phyloP scores from a whole-genome alignment of 169 alveolate genomes.

The Neospora caninum region DNA sequence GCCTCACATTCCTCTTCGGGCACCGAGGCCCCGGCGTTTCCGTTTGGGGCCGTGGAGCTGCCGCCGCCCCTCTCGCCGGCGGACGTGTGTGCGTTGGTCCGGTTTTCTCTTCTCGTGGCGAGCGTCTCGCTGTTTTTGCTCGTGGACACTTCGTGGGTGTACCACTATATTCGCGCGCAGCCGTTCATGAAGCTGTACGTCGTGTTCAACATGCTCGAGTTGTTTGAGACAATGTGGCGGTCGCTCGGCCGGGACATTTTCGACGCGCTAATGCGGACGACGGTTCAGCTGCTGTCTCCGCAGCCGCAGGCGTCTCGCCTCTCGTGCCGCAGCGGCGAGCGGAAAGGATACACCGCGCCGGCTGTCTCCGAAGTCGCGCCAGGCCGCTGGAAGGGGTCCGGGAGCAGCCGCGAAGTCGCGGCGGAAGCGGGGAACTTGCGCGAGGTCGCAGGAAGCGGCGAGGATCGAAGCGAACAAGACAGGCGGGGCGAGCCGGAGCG shows the following conservation, averaged over 20 bases:
- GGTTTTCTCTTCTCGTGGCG: constrained; percentile 79
- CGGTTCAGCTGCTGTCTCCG: constrained; percentile 58
- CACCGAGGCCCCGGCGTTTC: neutral
- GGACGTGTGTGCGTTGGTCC: constrained; percentile 66
- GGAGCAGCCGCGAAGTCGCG: neutral
- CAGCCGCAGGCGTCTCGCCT: neutral
- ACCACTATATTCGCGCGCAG: constrained; percentile 89
- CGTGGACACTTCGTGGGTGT: constrained; percentile 86
- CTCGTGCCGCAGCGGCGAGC: neutral
- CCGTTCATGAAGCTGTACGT: constrained; percentile 89
- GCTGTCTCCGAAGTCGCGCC: neutral
- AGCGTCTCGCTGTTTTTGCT: constrained; percentile 80
- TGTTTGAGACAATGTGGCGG: constrained; percentile 86
- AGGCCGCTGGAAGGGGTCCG: neutral
- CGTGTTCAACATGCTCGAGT: constrained; percentile 89
- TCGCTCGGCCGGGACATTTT: constrained; percentile 88
- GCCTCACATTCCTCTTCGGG: too few species aligned
- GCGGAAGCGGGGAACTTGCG: too few species aligned
- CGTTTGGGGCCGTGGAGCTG: neutral
- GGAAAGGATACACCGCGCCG: neutral
- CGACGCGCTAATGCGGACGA: constrained; percentile 79
- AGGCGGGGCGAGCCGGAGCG: too few species aligned
- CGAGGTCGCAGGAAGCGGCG: too few species aligned
- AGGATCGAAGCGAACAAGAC: too few species aligned
- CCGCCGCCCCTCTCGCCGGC: constrained; percentile 42